These are phyloP conservation scores for Populus simonii DNA, from an alignment of 345 rosid species.

Conservation along the genomic window DNA sequence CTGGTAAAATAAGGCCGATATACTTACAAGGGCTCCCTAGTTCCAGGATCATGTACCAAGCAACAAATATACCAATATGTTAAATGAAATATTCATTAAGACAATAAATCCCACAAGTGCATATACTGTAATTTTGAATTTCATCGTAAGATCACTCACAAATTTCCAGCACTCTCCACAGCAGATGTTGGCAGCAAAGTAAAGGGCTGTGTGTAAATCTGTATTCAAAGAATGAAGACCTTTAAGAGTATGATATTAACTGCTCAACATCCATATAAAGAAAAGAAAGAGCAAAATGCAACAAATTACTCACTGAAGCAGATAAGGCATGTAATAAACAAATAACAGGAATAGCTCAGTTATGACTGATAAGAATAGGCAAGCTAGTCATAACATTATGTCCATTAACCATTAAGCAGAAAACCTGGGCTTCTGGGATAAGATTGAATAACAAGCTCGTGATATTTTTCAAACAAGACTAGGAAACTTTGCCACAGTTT, in stretches of 20 bases:
- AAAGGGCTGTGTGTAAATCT: conserved; percentile 73
- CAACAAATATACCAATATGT: neutral
- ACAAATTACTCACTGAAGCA: neutral
- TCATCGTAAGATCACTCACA: conserved; percentile 43
- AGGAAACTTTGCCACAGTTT: no score
- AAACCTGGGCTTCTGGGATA: no score
- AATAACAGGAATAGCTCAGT: neutral
- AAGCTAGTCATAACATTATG: no score
- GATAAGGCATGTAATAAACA: neutral
- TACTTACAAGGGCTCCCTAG: neutral
- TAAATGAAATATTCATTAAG: neutral
- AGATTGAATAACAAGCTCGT: no score
- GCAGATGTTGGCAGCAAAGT: conserved; percentile 64
- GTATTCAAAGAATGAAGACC: conserved; percentile 14
- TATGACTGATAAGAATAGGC: neutral
- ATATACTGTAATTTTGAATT: neutral
- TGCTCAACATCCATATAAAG: neutral
- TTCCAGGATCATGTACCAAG: neutral
- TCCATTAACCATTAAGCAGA: no score
- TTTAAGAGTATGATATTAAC: neutral
- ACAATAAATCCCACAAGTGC: neutral
- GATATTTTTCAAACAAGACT: no score
- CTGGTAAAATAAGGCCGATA: no score
- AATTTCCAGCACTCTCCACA: conserved; percentile 76
- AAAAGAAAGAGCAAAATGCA: neutral